Conservation (phyloP, 371 early-diverging fungal species). For the Rhizopus delemar region DNA sequence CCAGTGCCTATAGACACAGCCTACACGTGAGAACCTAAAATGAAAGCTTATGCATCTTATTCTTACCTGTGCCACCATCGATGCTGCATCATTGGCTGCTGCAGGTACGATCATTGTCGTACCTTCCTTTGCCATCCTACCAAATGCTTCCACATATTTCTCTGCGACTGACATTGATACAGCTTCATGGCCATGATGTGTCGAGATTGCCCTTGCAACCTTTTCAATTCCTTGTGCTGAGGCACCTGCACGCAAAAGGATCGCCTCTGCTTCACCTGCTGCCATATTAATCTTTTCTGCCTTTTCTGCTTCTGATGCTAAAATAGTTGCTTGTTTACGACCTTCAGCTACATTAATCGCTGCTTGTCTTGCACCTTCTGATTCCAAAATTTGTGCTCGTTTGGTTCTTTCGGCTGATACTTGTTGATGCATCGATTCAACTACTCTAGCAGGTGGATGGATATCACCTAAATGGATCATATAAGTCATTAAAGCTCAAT, state of each 20-base stretch:
- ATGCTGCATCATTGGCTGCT: conserved; percentile 76
- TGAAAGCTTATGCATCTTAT: background rate
- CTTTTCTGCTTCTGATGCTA: conserved; percentile 93
- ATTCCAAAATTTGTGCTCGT: conserved; percentile 95
- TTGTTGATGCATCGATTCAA: conserved; percentile 96
- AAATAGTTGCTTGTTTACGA: conserved; percentile 86
- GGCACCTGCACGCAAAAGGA: conserved; percentile 83
- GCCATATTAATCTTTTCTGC: conserved; percentile 91
- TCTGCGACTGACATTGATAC: conserved; percentile 94
- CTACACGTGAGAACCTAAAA: background rate
- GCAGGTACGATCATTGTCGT: conserved; percentile 94
- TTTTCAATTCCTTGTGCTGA: conserved; percentile 80
- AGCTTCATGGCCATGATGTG: conserved; percentile 77
- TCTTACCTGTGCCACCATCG: conserved; percentile 80
- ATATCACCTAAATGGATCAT: conserved; percentile 71
- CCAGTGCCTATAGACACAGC: conserved; percentile 42
- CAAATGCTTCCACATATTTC: conserved; percentile 95
- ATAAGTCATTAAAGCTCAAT: background rate
- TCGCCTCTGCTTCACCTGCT: conserved; percentile 86
- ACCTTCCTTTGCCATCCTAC: conserved; percentile 87
- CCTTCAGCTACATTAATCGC: conserved; percentile 98
- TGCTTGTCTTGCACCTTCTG: conserved; percentile 92
- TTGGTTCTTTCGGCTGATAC: conserved; percentile 96
- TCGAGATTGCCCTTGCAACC: conserved; percentile 79
- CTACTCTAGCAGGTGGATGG: conserved; percentile 94